A percentile compares a stretch with the other conserved stretches of the same genome.
phyloP scores from a whole-genome alignment of 352 stramenopile genomes.

The Globisporangium iwayamae region DNA sequence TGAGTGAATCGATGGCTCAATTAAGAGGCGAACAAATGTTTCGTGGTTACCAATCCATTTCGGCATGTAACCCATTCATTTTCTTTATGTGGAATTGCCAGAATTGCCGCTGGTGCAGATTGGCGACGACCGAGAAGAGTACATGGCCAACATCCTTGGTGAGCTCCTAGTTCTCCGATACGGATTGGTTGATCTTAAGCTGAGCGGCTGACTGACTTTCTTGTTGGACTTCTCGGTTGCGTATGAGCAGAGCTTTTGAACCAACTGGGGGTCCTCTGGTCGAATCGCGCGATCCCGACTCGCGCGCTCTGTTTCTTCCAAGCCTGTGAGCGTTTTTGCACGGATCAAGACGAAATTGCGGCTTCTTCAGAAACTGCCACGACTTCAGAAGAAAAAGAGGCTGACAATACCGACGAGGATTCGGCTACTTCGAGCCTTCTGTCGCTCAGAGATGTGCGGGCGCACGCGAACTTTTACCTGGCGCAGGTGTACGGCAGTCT shows the following conservation, averaged over 20 bases:
- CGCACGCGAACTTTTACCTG: slow-evolving; percentile 67
- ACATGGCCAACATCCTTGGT: slow-evolving; percentile 21
- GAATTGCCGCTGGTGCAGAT: slow-evolving; percentile 25
- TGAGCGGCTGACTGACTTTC: neutral
- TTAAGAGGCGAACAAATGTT: too few relatives aligned
- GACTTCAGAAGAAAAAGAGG: neutral
- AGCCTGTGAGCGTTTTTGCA: slow-evolving; percentile 27
- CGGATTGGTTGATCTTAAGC: too few relatives aligned
- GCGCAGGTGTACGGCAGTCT: slow-evolving; percentile 65
- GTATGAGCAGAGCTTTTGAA: slow-evolving; percentile 38
- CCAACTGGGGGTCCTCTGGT: slow-evolving; percentile 68
- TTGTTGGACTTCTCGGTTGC: neutral
- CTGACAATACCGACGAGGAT: slow-evolving; percentile 8
- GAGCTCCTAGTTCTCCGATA: neutral
- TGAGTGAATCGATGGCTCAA: neutral
- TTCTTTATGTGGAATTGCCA: neutral
- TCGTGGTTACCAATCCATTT: too few relatives aligned
- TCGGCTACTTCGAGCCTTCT: neutral
- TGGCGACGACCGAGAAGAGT: slow-evolving; percentile 15
- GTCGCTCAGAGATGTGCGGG: slow-evolving; percentile 21
- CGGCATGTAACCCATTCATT: neutral
- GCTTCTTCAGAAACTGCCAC: neutral
- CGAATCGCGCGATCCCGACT: slow-evolving; percentile 38
- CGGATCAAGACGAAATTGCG: neutral
- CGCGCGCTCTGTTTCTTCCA: slow-evolving; percentile 60